Conservation (phyloP, 2,329 filamentous ascomycete genomes). For the Hirsutella thompsonii region DNA sequence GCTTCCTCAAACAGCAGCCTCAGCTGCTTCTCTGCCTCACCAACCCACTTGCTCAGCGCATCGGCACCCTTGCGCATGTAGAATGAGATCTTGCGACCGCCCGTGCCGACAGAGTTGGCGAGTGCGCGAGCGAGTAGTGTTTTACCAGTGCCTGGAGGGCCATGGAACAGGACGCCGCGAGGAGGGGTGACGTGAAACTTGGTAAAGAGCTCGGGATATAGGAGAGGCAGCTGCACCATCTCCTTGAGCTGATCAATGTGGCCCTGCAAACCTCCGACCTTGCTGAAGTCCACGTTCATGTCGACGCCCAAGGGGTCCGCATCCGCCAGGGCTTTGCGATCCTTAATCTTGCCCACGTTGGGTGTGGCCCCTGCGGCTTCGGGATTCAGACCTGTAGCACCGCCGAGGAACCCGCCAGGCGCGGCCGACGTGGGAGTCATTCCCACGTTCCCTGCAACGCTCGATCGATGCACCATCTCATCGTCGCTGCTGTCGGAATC, state of each 20-base stretch:
- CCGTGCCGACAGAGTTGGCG: slow-evolving; percentile 77
- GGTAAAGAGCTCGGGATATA: slow-evolving; percentile 90
- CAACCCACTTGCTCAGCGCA: slow-evolving; percentile 96
- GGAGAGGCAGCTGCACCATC: slow-evolving; percentile 88
- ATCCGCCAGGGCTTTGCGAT: slow-evolving; percentile 82
- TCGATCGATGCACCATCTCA: slow-evolving; percentile 57
- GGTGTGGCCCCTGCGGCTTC: slow-evolving; percentile 44
- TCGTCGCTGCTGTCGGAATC: slow-evolving; percentile 98
- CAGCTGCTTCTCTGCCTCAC: slow-evolving; percentile 91
- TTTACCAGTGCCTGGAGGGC: slow-evolving; percentile 94
- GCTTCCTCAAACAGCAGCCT: slow-evolving; percentile 92
- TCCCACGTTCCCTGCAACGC: slow-evolving; percentile 43
- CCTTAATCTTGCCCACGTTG: slow-evolving; percentile 87
- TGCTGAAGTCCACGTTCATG: slow-evolving; percentile 82
- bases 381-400: slow-evolving; percentile 23
- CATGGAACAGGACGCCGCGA: slow-evolving; percentile 90
- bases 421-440: slow-evolving; percentile 43
- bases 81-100: slow-evolving; percentile 91
- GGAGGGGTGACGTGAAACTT: slow-evolving; percentile 89
- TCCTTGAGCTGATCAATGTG: slow-evolving; percentile 97
- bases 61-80: slow-evolving; percentile 99
- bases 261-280: slow-evolving; percentile 81
- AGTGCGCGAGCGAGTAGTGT: slow-evolving; percentile 89
- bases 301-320: slow-evolving; percentile 91
- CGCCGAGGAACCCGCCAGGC: slow-evolving; percentile 30